Evolutionary conservation across 352 stramenopile genomes (phyloP).

Genomic region (Globisporangium heterothallicum): DNA sequence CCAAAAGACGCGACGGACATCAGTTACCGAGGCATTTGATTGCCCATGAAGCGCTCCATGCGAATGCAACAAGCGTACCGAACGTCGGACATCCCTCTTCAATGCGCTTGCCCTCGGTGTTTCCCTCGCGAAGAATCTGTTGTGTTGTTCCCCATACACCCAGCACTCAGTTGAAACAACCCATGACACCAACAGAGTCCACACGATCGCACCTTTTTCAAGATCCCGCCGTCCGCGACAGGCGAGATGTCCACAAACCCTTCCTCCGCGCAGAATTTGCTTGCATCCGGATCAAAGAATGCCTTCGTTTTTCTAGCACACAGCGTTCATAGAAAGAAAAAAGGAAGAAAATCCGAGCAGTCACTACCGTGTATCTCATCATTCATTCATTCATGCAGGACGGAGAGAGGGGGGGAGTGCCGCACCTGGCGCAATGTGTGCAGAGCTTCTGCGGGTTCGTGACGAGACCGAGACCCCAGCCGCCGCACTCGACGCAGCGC

Average conservation of each 20-base stretch:
- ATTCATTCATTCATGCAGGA: neutral
- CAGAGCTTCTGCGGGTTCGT: conserved; percentile 72
- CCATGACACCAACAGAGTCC: neutral
- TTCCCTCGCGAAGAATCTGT: conserved; percentile 56
- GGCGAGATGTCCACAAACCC: conserved; percentile 83
- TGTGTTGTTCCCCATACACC: neutral
- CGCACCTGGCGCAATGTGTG: conserved; percentile 61
- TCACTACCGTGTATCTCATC: neutral
- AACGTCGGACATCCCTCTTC: conserved; percentile 84
- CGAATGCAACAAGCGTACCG: conserved; percentile 17
- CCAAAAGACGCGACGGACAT: too few relatives aligned
- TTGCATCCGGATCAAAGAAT: conserved; percentile 77
- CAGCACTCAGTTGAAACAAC: too few relatives aligned
- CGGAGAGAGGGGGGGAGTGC: neutral
- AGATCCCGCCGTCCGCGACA: conserved; percentile 57
- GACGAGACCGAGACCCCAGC: conserved; percentile 60
- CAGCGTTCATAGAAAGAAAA: neutral
- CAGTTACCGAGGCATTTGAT: too few relatives aligned
- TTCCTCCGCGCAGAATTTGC: conserved; percentile 56
- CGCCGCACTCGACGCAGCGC: conserved; percentile 63
- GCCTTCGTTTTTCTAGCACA: conserved; percentile 38
- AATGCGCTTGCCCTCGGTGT: conserved; percentile 36
- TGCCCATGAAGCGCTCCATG: neutral
- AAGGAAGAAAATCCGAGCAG: too few relatives aligned
- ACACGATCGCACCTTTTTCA: conserved; percentile 60